These are phyloP conservation scores for Scortechinia acanthostroma DNA, from an alignment of 2,329 filamentous ascomycete genomes.

Conservation along the genomic window DNA sequence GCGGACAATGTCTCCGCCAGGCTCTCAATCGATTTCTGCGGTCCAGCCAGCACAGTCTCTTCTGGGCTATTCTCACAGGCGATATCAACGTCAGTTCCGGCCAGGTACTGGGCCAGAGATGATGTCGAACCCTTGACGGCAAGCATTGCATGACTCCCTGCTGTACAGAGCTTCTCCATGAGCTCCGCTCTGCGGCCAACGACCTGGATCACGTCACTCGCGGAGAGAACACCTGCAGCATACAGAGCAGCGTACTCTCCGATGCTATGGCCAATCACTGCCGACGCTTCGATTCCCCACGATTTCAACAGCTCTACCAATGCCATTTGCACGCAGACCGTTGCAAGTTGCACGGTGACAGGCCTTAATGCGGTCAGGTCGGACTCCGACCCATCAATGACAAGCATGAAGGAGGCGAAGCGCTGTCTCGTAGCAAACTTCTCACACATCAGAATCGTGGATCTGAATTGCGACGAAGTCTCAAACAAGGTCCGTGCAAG, in stretches of 20 bases:
- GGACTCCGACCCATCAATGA: not conserved
- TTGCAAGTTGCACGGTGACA: slow-evolving; percentile 25
- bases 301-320: slow-evolving; percentile 28
- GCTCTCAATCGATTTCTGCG: not conserved
- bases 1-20: not conserved
- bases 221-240: slow-evolving; percentile 54
- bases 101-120: not conserved
- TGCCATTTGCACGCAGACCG: slow-evolving; percentile 29
- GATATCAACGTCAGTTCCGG: not conserved
- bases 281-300: slow-evolving; percentile 28
- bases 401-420: not conserved
- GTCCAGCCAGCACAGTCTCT: not conserved
- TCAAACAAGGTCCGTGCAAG: not conserved
- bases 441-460: not conserved
- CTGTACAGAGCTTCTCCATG: not conserved
- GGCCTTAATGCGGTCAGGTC: slow-evolving; percentile 11
- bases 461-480: not conserved
- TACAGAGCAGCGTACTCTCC: slow-evolving; percentile 57
- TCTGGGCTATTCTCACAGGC: not conserved
- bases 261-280: slow-evolving; percentile 42
- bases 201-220: slow-evolving; percentile 51
- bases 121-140: not conserved
- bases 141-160: not conserved
- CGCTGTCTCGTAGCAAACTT: not conserved
- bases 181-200: slow-evolving; percentile 45